Evolutionary conservation across 148 eudicot species (phyloP).

Genomic region (Cornus controversa): DNA sequence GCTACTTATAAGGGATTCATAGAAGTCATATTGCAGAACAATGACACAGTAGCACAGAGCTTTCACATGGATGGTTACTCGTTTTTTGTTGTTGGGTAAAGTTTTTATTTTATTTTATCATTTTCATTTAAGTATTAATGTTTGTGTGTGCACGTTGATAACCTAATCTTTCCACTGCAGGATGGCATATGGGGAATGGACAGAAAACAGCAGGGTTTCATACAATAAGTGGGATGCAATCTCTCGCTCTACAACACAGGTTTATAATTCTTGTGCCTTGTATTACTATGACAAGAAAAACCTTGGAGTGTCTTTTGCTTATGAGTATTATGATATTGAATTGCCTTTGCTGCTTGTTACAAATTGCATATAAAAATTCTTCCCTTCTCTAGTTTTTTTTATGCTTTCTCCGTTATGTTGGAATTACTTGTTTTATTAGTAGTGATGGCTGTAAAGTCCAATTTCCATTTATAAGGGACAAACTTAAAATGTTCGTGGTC

Average conservation of each 20-base stretch:
- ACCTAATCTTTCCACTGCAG: constrained; percentile 33
- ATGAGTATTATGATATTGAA: not conserved
- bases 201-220: constrained; percentile 56
- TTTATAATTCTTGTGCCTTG: constrained; percentile 6
- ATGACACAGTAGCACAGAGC: constrained; percentile 82
- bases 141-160: not conserved
- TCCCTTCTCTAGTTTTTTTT: too few species aligned
- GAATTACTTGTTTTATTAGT: too few species aligned
- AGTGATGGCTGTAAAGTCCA: too few species aligned
- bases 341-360: not conserved
- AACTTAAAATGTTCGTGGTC: not conserved
- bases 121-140: not conserved
- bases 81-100: constrained; percentile 93
- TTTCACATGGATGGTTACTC: constrained; percentile 89
- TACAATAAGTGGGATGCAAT: constrained; percentile 96
- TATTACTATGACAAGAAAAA: not conserved
- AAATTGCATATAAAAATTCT: not conserved
- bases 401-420: too few species aligned
- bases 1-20: constrained; percentile 82
- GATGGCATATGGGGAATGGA: constrained; percentile 90
- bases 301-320: not conserved
- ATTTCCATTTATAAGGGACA: not conserved
- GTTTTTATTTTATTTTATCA: not conserved
- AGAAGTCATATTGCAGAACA: constrained; percentile 80
- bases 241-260: constrained; percentile 81